phyloP scores from a whole-genome alignment of 2,329 filamentous ascomycete genomes.

The Endoconidiophora polonica region DNA sequence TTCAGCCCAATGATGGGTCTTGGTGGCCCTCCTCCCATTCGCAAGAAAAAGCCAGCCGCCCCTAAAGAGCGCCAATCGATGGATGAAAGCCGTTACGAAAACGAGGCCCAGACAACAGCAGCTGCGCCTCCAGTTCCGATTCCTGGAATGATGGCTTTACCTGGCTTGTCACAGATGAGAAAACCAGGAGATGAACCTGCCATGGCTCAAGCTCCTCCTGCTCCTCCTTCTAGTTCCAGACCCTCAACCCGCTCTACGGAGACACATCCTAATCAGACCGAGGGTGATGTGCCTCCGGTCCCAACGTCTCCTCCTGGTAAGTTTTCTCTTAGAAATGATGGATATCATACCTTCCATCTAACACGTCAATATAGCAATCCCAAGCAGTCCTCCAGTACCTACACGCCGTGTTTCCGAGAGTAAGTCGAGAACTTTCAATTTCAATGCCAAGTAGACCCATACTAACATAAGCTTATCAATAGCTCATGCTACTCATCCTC shows the following conservation, averaged over 20 bases:
- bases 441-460: neutral
- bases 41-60: conserved; percentile 35
- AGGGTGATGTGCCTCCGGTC: conserved; percentile 15
- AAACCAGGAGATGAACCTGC: conserved; percentile 15
- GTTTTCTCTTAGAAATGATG: neutral
- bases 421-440: conserved; percentile 25
- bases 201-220: conserved; percentile 21
- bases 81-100: conserved; percentile 29
- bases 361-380: conserved; percentile 22
- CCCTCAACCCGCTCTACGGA: neutral
- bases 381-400: conserved; percentile 34
- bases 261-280: neutral
- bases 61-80: conserved; percentile 23
- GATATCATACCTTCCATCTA: neutral
- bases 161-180: conserved; percentile 42
- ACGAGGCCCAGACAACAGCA: conserved; percentile 24
- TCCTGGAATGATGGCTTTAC: conserved; percentile 45
- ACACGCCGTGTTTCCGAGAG: conserved; percentile 43
- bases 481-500: conserved; percentile 47
- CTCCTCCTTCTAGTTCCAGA: conserved; percentile 2
- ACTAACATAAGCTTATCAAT: conserved; percentile 12
- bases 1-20: conserved; percentile 50
- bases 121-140: conserved; percentile 39
- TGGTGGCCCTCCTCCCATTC: conserved; percentile 29
- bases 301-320: conserved; percentile 12